Evolutionary conservation across 768 basidiomycete genomes (phyloP), one percentile per base, ranked within the genome.

Genomic region (Hydnum rufescens): DNA sequence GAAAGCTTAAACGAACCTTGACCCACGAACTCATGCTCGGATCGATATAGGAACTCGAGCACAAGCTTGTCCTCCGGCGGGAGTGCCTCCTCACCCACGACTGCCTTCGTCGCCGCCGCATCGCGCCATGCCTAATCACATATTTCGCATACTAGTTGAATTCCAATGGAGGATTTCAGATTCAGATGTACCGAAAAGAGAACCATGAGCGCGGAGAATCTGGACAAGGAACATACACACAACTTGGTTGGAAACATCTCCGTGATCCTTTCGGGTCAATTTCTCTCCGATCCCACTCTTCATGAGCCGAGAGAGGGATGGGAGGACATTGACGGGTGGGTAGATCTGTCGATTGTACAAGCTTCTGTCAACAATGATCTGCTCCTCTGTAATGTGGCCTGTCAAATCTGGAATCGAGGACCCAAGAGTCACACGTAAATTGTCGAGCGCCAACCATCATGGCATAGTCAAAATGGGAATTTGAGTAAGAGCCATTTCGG

Each of bases 391-490:
- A 66, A 99, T 99, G 68, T 97, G 97, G 51, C 95, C 95, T 57
- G 93, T 97, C 66, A 97, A 73, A 77, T 96, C 93, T 63, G 93
- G 93, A 68, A 99, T 96, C 55, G 95, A 28, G 26, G 26, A 26
- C 23, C 43, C 48, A 5, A 6, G 52, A 49, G 36, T 3, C 42
- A 34, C 51, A 1, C 4, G n/a, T n/a, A n/a, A 4, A 51, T 55
- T 51, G 51, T 59, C 49, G 42, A 49, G 18, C 18, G 65, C 74
- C 70, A 68, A 86, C 90, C 93, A 67, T 97, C 95, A 68, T 97
- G 95, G 95, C 95, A 99, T 99, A 55, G 95, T 97, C 53, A 99
- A 74, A 62, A 97, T 99, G 55, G 95, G 95, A 66, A 97, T 95
- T 70, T 99, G 95, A 52, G 95, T 99, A 72, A 47, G 90, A 95